A percentile compares a stretch with the other conserved stretches of the same genome.
Conservation (phyloP, 257 asterid species). For the Fraxinus anomala region DNA sequence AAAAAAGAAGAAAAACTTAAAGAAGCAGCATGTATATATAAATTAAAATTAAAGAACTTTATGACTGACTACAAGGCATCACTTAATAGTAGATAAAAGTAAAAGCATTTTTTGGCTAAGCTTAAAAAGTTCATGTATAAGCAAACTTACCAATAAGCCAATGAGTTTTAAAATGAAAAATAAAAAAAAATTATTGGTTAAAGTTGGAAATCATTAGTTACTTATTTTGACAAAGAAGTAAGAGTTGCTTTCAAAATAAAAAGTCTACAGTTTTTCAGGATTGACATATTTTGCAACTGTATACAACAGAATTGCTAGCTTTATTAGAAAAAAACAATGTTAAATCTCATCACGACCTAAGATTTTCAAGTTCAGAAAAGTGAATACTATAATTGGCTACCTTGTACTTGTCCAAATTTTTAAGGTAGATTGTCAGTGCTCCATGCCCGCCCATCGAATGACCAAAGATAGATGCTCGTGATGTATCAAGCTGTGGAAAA, state of each 20-base stretch:
- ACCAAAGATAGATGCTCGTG: constrained; percentile 89
- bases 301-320: neutral
- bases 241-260: neutral
- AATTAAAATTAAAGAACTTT: neutral
- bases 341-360: neutral
- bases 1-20: neutral
- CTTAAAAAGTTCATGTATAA: neutral
- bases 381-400: constrained; percentile 33
- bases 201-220: neutral
- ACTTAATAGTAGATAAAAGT: neutral
- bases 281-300: neutral
- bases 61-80: neutral
- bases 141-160: neutral
- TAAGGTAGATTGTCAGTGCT: constrained; percentile 87
- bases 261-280: neutral
- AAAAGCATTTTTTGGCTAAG: neutral
- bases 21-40: neutral
- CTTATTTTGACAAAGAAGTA: neutral
- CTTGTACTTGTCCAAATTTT: constrained; percentile 90
- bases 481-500: constrained; percentile 78
- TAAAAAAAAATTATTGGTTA: neutral
- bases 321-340: neutral
- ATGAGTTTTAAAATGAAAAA: neutral
- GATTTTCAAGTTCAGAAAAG: neutral
- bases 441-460: constrained; percentile 99